Evolutionary conservation across 768 basidiomycete species (phyloP).

Genomic region (Boletus rubescentipes): DNA sequence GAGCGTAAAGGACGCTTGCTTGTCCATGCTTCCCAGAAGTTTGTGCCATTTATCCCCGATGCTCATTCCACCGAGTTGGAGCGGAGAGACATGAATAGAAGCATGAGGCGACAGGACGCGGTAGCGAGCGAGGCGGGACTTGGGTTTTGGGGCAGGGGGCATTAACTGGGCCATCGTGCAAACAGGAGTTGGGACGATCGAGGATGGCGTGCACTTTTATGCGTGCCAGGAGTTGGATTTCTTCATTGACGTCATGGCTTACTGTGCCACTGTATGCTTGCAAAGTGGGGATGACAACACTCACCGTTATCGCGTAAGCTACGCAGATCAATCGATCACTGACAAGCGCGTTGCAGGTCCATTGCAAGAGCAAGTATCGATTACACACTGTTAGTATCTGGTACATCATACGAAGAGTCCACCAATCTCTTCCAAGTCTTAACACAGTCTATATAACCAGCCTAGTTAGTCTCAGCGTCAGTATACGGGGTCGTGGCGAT

Average conservation of each 20-base stretch:
- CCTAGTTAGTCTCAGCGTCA: conserved; percentile 39
- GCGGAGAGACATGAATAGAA: conserved; percentile 47
- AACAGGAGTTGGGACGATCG: not conserved
- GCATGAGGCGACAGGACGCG: conserved; percentile 40
- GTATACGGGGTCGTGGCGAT: conserved; percentile 41
- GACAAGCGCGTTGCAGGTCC: too few relatives aligned
- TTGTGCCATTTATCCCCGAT: conserved; percentile 41
- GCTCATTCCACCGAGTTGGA: conserved; percentile 48
- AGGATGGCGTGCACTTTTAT: not conserved
- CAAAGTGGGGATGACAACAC: too few relatives aligned
- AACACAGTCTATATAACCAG: too few relatives aligned
- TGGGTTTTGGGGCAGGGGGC: conserved; percentile 28
- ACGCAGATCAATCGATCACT: too few relatives aligned
- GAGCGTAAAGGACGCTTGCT: conserved; percentile 44
- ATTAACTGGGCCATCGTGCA: conserved; percentile 5
- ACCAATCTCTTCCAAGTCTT: not conserved
- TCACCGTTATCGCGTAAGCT: too few relatives aligned
- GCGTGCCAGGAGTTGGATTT: not conserved
- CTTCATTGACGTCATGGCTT: not conserved
- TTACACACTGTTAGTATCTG: not conserved
- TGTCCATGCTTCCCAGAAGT: conserved; percentile 40
- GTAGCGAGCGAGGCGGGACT: conserved; percentile 34
- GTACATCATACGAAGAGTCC: not conserved
- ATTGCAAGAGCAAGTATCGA: not conserved
- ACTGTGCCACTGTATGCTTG: not conserved